phyloP scores from a whole-genome alignment of 2,329 filamentous ascomycete genomes.

The Colletotrichum abscissum region DNA sequence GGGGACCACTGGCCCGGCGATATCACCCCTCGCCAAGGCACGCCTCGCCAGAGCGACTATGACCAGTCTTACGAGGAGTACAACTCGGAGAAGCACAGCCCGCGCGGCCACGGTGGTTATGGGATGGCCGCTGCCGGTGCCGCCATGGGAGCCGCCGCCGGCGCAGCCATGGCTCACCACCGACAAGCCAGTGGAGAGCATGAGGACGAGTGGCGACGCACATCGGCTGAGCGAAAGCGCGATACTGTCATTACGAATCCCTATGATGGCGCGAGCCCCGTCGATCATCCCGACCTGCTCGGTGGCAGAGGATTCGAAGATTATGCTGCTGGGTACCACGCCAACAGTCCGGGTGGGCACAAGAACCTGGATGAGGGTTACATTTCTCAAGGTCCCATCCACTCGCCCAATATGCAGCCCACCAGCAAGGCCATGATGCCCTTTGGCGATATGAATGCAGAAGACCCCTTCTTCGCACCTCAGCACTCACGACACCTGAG shows the following conservation, averaged over 20 bases:
- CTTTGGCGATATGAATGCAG: constrained; percentile 55
- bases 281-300: constrained; percentile 66
- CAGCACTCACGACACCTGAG: constrained; percentile 78
- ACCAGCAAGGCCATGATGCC: constrained; percentile 65
- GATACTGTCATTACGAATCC: constrained; percentile 76
- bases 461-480: constrained; percentile 75
- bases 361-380: constrained; percentile 87
- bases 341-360: constrained; percentile 67
- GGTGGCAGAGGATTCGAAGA: constrained; percentile 48
- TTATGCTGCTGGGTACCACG: constrained; percentile 59
- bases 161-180: constrained; percentile 58
- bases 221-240: constrained; percentile 71
- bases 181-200: constrained; percentile 67
- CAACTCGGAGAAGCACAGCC: constrained; percentile 31
- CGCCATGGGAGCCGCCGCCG: constrained; percentile 64
- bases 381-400: constrained; percentile 77
- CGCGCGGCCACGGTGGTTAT: constrained; percentile 44
- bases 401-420: constrained; percentile 62
- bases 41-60: constrained; percentile 45
- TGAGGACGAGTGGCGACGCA: constrained; percentile 73
- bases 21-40: constrained; percentile 43
- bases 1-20: constrained; percentile 45
- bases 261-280: constrained; percentile 73
- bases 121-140: constrained; percentile 63
- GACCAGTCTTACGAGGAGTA: constrained; percentile 43